Conservation (phyloP, 2,329 filamentous ascomycete genomes). For the Trichoderma harzianum region DNA sequence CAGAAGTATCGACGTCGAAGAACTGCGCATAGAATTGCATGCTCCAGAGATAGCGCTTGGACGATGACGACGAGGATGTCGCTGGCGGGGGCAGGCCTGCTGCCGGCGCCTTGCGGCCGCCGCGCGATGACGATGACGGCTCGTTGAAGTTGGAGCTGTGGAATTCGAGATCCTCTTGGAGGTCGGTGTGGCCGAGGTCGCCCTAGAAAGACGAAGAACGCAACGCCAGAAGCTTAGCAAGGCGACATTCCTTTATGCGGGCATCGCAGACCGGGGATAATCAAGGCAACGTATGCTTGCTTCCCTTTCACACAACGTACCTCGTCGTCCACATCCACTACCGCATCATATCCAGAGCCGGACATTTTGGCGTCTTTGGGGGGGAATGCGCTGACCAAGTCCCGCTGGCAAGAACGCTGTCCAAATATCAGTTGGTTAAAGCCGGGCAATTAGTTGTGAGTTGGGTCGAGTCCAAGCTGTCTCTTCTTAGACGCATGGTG, state of each 20-base stretch:
- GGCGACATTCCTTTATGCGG: not conserved
- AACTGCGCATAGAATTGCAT: conserved; percentile 94
- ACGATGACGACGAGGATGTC: conserved; percentile 48
- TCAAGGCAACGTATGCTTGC: not conserved
- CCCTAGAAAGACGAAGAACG: conserved; percentile 57
- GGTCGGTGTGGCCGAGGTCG: conserved; percentile 95
- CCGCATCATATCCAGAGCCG: conserved; percentile 90
- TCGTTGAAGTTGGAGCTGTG: conserved; percentile 85
- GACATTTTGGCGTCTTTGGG: conserved; percentile 54
- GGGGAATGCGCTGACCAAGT: not conserved
- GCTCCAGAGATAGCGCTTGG: conserved; percentile 89
- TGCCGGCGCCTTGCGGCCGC: conserved; percentile 46
- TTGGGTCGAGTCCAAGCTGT: not conserved
- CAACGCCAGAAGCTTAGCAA: conserved; percentile 12
- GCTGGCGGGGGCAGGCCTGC: conserved; percentile 57
- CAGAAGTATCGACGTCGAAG: conserved; percentile 95
- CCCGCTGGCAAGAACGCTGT: not conserved
- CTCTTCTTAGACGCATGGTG: not conserved
- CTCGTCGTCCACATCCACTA: conserved; percentile 96
- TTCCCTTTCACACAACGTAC: conserved; percentile 43
- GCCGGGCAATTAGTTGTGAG: not conserved
- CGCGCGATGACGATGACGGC: conserved; percentile 32
- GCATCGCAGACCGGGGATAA: not conserved
- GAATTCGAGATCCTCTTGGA: conserved; percentile 98
- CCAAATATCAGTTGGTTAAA: not conserved